Evolutionary conservation across 2,329 filamentous ascomycete species (phyloP).

Genomic region (Diaporthe aspalathi): DNA sequence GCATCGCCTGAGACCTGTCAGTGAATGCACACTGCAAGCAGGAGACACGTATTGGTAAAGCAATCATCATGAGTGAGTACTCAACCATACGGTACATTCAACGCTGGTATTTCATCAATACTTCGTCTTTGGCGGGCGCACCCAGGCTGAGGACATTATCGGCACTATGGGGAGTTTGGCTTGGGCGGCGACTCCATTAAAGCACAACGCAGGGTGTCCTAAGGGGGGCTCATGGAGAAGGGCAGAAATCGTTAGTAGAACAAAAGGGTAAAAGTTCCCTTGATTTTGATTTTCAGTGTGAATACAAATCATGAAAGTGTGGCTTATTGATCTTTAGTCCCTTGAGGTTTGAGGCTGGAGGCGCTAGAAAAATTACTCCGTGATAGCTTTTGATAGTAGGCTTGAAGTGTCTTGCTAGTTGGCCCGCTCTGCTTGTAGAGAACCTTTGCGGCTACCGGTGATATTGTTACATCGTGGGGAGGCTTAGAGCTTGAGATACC

Average conservation of each 20-base stretch:
- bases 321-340: constrained; percentile 1
- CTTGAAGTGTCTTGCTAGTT: background rate
- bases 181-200: constrained; percentile 54
- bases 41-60: too few species aligned
- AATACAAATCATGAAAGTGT: background rate
- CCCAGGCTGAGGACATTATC: constrained; percentile 37
- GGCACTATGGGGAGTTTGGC: constrained; percentile 54
- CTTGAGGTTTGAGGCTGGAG: background rate
- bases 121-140: background rate
- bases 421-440: background rate
- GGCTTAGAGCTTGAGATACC: background rate
- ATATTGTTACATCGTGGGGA: background rate
- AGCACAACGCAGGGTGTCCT: constrained; percentile 40
- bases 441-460: background rate
- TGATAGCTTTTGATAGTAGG: background rate
- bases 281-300: background rate
- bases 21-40: too few species aligned
- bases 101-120: too few species aligned
- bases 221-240: background rate
- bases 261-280: background rate
- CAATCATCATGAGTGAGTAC: too few species aligned
- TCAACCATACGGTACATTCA: too few species aligned
- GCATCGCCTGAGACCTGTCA: too few species aligned
- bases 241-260: background rate
- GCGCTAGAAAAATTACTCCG: background rate